Base-by-base conservation (phyloP, 345 rosid genomes). In the Limnanthes douglasii region DNA sequence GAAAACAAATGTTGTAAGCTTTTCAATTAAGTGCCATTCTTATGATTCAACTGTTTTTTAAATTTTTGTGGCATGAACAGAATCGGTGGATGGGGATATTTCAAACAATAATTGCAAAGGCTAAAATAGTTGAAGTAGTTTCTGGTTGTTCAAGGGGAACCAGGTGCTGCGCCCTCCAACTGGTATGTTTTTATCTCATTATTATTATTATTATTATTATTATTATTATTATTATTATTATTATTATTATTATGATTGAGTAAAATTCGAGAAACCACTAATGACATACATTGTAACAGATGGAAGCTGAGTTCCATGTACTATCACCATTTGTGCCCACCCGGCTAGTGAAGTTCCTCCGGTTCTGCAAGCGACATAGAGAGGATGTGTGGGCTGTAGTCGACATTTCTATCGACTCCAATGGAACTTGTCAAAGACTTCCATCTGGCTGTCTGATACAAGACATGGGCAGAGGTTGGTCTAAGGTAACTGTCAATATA, bases 401-500 rank as follows among this genome's bases (percentile, higher is more conserved):
- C 0, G 93, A 86, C 56, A 75, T 82, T 24, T 75, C 93, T 9
- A 34, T 57, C 21, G 70, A 69, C 41, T 31, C 10, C 8, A 54
- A 43, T 62, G 29, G 25, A 6, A 53, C 41, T 36, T 71, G 66
- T 41, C 56, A 64, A 60, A 75, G 63, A 57, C 68, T 70, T 44
- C 94, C 92, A 10, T 86, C 92, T 24, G 93, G 97, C 19, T 78
- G 81, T 37, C 42, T 86, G 13, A 25, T 86, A 29, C 79, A 75
- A 58, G 85, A 75, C 50, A 54, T 78, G 61, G 69, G 59, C 22
- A 64, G 59, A 45, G 76, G 73, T 32, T 75, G 48, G 57, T 70
- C 61, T 54, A 75, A 75, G 92, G 97, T 81, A 70, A 62, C 26
- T 28, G 3, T 12, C n/a, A n/a, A n/a, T n/a, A n/a, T n/a, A n/a